Conservation (phyloP, 176 grass and related monocot genomes). For the Paspalum notatum region DNA sequence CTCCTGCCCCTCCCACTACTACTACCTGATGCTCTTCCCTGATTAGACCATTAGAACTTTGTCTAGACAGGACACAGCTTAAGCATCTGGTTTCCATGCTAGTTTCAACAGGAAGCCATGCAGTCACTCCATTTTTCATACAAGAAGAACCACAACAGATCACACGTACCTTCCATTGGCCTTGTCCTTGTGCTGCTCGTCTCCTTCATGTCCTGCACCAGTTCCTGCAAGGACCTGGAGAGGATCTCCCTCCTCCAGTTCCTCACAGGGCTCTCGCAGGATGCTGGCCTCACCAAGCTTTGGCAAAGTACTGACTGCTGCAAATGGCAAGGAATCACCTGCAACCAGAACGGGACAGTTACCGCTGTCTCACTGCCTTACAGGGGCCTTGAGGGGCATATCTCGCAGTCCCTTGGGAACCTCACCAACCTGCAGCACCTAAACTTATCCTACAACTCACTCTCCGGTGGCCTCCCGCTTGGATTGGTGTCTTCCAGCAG, state of each 20-base stretch:
- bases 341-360: not conserved
- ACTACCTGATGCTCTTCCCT: not conserved
- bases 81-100: not conserved
- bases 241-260: constrained; percentile 39
- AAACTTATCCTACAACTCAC: constrained; percentile 35
- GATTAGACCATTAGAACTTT: too few relatives aligned
- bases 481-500: constrained; percentile 35
- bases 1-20: not conserved
- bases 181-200: constrained; percentile 18
- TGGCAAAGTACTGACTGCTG: constrained; percentile 42
- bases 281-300: not conserved
- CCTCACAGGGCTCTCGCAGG: not conserved
- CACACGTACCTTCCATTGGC: not conserved
- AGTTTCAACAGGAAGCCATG: constrained; percentile 38
- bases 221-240: constrained; percentile 38
- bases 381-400: constrained; percentile 4
- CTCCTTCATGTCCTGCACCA: not conserved
- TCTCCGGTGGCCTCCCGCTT: constrained; percentile 1
- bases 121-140: not conserved
- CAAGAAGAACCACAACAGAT: not conserved
- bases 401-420: not conserved
- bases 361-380: not conserved
- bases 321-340: constrained; percentile 40
- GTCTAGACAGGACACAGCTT: too few relatives aligned
- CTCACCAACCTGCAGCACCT: constrained; percentile 22